Conservation (phyloP, 2,329 filamentous ascomycete species). For the Zymoseptoria brevis region DNA sequence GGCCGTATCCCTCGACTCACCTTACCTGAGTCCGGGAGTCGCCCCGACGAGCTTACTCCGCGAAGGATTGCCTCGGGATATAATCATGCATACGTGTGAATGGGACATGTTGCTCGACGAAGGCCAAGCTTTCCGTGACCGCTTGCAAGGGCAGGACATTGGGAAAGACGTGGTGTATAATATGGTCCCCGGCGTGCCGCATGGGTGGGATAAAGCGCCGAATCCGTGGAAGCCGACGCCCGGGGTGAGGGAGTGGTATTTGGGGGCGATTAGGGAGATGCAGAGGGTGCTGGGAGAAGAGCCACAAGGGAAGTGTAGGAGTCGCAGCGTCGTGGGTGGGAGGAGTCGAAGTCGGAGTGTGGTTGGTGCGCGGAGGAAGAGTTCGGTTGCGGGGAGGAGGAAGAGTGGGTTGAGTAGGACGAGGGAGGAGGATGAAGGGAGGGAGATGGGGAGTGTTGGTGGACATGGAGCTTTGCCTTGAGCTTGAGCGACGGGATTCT, state of each 20-base stretch:
- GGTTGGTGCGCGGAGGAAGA: neutral
- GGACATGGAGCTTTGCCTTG: neutral
- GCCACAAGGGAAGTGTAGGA: neutral
- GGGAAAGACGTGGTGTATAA: conserved; percentile 52
- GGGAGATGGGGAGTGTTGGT: neutral
- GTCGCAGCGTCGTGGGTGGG: neutral
- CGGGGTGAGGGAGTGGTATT: conserved; percentile 48
- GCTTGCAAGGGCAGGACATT: conserved; percentile 42
- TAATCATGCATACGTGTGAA: conserved; percentile 57
- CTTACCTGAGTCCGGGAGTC: conserved; percentile 52
- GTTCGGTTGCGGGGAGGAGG: neutral
- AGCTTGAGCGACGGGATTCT: neutral
- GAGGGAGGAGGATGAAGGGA: neutral
- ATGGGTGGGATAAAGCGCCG: conserved; percentile 61
- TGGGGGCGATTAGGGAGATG: conserved; percentile 46
- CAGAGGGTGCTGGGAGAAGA: conserved; percentile 35
- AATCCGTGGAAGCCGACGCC: conserved; percentile 49
- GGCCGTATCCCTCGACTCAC: conserved; percentile 45
- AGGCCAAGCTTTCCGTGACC: conserved; percentile 53
- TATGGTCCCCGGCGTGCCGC: conserved; percentile 51
- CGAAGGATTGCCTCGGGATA: conserved; percentile 49
- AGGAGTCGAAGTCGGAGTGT: too few species aligned
- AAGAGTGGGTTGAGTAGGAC: neutral
- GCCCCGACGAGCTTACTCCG: conserved; percentile 48
- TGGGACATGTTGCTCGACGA: conserved; percentile 61